Base-by-base conservation (phyloP, 2,329 filamentous ascomycete genomes). In the Clonostachys byssicola region DNA sequence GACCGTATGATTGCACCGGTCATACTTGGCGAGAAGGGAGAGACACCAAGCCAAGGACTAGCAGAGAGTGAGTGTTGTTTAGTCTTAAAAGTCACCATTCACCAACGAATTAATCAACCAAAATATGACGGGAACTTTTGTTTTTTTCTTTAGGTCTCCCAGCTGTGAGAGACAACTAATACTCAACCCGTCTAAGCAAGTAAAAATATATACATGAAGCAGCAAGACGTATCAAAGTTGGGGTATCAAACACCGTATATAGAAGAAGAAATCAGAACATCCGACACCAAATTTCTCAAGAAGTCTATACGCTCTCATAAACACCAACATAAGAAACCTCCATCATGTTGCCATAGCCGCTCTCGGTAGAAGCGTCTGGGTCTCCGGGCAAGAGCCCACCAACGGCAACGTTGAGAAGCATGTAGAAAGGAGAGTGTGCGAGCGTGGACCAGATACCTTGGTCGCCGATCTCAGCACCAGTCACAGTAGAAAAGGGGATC, bases 341-440 rank as follows among this genome's bases (percentile, higher is more conserved):
- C 61, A 71, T 64, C 68, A 71, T 67, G 57, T 60, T 66, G 16
- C 60, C 63, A 48, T 58, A 68, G n/a, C 68, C 68, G 14, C 53
- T 53, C 39, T 64, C 46, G 7, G 68, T 71, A 12, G 51, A 46
- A 5, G 49, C 52, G 49, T 65, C 56, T 2, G 68, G 67, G 41
- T 58, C 20, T 5, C 66, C 67, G 38, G 62, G 62, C 68, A 67
- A 73, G 52, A 59, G 59, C 13, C 72, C 72, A 12, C 73, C 73
- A 40, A 76, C 70, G 16, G 73, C 73, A 17, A 77, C 68, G 44
- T 76, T 75, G 47, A 77, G 57, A 43, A 75, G 68, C 43, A 75
- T 63, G 54, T 69, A 76, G 46, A 73, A 56, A 2, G 72, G 68
- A 13, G 62, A 65, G 49, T 66, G 63, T 0, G 68, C 68, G 13